Evolutionary conservation across 192 early-diverging fungal species (phyloP), one percentile per base, ranked within the genome.

Genomic region (Linnemannia exigua): DNA sequence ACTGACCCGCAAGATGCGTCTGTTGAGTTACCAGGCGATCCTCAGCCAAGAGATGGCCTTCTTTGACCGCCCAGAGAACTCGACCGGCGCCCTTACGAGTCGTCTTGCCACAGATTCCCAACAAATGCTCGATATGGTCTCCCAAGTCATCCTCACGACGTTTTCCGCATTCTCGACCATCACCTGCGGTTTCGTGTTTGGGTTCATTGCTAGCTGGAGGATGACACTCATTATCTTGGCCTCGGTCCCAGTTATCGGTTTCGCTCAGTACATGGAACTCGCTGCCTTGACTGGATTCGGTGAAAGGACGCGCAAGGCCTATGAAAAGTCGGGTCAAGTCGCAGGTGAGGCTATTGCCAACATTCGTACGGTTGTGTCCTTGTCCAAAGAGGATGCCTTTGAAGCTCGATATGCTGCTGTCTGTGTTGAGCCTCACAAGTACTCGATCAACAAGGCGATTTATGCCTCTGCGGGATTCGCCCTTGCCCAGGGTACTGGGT

Each of bases 341-440:
- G 95, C 96, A 0, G 91, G 91, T 51, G 97, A 98, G 82, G 91
- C 94, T 25, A 93, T 97, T 74, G 90, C 90, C 74, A 91, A 92
- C 74, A 94, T 98, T 74, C 87, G 92, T 25, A 98, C 96, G 0
- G 95, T 98, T 11, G 91, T 91, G 17, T 91, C 94, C 5, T 71
- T 92, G 90, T 82, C 94, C 58, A 84, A 79, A 19, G 79, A 84
- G 69, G 61, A 88, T 75, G 47, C 67, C 70, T 80, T 76, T 80
- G 79, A 87, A 50, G 80, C 22, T 19, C 75, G 58, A 37, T 81
- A 81, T 47, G 16, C 73, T 88, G 51, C 82, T 89, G 87, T 88
- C 28, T 89, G 89, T 69, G 72, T 89, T 48, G 73, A 66, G 25
- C 89, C 89, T 36, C 87, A 92, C 79, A 74, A 74, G 38, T 87